A percentile compares a stretch with the other conserved stretches of the same genome.
These are phyloP conservation scores for Aspergillus terreus DNA, from an alignment of 2,329 filamentous ascomycete genomes.

Conservation along the genomic window DNA sequence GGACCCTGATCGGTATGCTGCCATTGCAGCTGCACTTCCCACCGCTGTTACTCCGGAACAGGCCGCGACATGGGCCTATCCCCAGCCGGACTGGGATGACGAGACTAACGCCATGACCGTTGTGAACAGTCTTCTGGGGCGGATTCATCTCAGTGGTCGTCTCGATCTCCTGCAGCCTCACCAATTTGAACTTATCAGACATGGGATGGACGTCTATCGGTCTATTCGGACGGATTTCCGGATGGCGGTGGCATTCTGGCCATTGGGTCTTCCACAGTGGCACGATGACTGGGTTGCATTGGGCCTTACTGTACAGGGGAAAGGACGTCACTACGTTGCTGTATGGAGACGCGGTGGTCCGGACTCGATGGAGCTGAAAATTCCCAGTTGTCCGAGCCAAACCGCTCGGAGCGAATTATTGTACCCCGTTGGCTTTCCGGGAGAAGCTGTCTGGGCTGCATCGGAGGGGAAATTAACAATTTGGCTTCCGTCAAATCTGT, in stretches of 20 bases:
- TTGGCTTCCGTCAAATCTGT: not conserved
- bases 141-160: conserved; percentile 29
- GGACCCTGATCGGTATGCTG: conserved; percentile 27
- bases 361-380: conserved; percentile 3
- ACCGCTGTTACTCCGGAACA: conserved; percentile 37
- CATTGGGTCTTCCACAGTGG: conserved; percentile 30
- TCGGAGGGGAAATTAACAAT: conserved; percentile 2
- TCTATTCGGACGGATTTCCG: conserved; percentile 19
- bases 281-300: conserved; percentile 30
- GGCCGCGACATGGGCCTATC: conserved; percentile 35
- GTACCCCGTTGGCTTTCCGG: conserved; percentile 8
- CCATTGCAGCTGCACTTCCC: conserved; percentile 27
- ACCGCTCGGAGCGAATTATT: conserved; percentile 2
- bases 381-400: not conserved
- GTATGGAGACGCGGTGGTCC: conserved; percentile 20
- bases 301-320: conserved; percentile 15
- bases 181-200: conserved; percentile 23
- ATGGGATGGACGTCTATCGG: conserved; percentile 31
- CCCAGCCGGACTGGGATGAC: conserved; percentile 30
- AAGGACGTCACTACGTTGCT: conserved; percentile 9
- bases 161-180: conserved; percentile 20
- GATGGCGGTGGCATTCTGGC: conserved; percentile 27
- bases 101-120: conserved; percentile 35
- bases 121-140: conserved; percentile 31
- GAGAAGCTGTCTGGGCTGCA: conserved; percentile 1